Evolutionary conservation across 208 protist species (phyloP).

Genomic region (Leishmania martiniquensis): DNA sequence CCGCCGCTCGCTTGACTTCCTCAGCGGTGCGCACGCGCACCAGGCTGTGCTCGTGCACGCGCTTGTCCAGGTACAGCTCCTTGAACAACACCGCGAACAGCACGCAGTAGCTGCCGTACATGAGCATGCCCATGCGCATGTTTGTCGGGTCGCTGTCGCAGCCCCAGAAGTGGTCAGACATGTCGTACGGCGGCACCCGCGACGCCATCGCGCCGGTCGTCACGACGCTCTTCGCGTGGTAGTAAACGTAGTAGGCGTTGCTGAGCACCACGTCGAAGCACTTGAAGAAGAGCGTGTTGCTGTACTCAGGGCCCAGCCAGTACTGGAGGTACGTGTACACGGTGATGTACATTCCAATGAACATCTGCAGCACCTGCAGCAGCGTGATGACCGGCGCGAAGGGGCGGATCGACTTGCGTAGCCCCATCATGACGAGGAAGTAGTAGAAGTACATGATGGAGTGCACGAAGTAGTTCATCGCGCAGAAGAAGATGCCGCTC

Average conservation of each 20-base stretch:
- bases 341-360: constrained; percentile 78
- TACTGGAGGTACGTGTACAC: constrained; percentile 43
- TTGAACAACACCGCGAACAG: constrained; percentile 86
- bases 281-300: constrained; percentile 21
- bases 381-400: constrained; percentile 79
- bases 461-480: constrained; percentile 61
- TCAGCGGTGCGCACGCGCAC: constrained; percentile 18
- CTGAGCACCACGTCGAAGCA: constrained; percentile 10
- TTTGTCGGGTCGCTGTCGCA: constrained; percentile 51
- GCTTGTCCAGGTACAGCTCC: constrained; percentile 41
- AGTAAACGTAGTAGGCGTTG: constrained; percentile 3
- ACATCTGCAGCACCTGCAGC: constrained; percentile 92
- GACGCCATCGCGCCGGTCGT: constrained; percentile 40
- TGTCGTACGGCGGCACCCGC: constrained; percentile 37
- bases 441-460: constrained; percentile 96
- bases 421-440: constrained; percentile 56
- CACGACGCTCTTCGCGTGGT: constrained; percentile 28
- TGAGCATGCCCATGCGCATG: constrained; percentile 58
- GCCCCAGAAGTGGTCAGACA: constrained; percentile 34
- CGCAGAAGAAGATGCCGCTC: constrained; percentile 44
- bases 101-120: constrained; percentile 91
- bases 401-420: constrained; percentile 54
- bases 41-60: constrained; percentile 27
- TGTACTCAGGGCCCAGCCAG: constrained; percentile 27
- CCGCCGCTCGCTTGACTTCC: constrained; percentile 63